These are phyloP conservation scores for Geotrichum klebahnii DNA, from an alignment of 1,139 yeast genomes.

Conservation along the genomic window DNA sequence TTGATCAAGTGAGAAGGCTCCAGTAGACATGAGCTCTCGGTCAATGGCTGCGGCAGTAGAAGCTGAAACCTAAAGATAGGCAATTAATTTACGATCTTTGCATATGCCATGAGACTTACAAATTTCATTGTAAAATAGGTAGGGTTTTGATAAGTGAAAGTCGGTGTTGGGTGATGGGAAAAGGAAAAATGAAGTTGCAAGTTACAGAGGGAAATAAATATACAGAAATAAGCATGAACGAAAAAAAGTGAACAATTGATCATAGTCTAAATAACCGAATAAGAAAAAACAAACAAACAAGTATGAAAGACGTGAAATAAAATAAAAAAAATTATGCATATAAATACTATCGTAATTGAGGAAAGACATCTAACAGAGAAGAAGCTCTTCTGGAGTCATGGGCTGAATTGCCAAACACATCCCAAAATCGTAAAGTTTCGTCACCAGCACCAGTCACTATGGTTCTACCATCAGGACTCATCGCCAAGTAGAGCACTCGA, in stretches of 20 bases:
- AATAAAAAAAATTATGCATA: neutral
- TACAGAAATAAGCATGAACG: no score
- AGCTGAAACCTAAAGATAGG: slow-evolving; percentile 13
- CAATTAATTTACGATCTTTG: neutral
- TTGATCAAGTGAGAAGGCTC: slow-evolving; percentile 84
- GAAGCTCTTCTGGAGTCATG: slow-evolving; percentile 40
- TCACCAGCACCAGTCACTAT: slow-evolving; percentile 99
- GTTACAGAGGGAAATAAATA: no score
- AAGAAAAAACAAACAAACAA: neutral
- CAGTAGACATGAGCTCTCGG: slow-evolving; percentile 77
- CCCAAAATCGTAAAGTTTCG: slow-evolving; percentile 92
- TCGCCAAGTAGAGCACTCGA: slow-evolving; percentile 79
- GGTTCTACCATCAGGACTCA: slow-evolving; percentile 96
- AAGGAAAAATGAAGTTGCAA: no score
- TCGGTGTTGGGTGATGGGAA: no score
- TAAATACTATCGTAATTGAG: slow-evolving; percentile 42
- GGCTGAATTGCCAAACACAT: slow-evolving; percentile 60
- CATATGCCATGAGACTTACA: slow-evolving; percentile 1
- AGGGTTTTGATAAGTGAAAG: no score
- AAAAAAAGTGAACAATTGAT: neutral
- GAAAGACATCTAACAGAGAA: slow-evolving; percentile 71
- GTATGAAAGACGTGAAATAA: neutral
- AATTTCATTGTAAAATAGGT: slow-evolving; percentile 1
- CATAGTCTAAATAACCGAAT: neutral
- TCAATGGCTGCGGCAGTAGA: slow-evolving; percentile 70